These are phyloP conservation scores for Grifola frondosa DNA, from an alignment of 1,284 basidiomycete genomes.

Conservation along the genomic window DNA sequence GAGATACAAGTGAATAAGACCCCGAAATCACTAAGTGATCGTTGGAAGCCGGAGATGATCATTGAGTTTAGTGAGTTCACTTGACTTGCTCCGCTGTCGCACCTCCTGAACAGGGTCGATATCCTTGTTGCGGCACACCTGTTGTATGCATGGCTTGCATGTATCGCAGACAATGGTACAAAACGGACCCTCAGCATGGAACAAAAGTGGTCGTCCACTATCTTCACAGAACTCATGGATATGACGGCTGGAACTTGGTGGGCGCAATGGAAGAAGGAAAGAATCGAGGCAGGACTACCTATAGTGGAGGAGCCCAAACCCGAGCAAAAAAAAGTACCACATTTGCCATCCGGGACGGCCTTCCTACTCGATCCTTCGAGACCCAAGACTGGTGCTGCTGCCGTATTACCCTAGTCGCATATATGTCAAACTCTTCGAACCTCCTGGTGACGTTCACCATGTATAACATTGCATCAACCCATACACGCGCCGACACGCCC, in stretches of 20 bases:
- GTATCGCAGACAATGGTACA: constrained; percentile 50
- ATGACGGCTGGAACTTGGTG: constrained; percentile 58
- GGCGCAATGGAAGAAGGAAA: constrained; percentile 53
- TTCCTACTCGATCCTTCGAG: constrained; percentile 27
- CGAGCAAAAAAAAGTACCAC: constrained; percentile 12
- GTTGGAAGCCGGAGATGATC: constrained; percentile 57
- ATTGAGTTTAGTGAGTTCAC: constrained; percentile 58
- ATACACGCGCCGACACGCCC: constrained; percentile 5
- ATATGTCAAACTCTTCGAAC: not conserved
- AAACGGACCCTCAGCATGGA: constrained; percentile 50
- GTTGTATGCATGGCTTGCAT: not conserved
- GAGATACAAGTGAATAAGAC: constrained; percentile 55
- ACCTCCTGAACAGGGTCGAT: too few species aligned
- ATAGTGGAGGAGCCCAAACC: constrained; percentile 19
- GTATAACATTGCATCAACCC: not conserved
- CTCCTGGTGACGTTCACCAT: not conserved
- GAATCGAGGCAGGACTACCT: constrained; percentile 45
- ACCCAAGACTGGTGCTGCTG: constrained; percentile 47
- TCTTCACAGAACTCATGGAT: constrained; percentile 68
- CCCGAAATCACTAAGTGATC: constrained; percentile 50
- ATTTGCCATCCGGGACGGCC: constrained; percentile 23
- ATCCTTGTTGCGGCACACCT: too few species aligned
- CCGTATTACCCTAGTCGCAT: constrained; percentile 44
- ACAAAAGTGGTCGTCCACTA: constrained; percentile 66
- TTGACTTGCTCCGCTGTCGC: not conserved